Conservation (phyloP, 2,329 filamentous ascomycete species). For the Cladophialophora immunda region DNA sequence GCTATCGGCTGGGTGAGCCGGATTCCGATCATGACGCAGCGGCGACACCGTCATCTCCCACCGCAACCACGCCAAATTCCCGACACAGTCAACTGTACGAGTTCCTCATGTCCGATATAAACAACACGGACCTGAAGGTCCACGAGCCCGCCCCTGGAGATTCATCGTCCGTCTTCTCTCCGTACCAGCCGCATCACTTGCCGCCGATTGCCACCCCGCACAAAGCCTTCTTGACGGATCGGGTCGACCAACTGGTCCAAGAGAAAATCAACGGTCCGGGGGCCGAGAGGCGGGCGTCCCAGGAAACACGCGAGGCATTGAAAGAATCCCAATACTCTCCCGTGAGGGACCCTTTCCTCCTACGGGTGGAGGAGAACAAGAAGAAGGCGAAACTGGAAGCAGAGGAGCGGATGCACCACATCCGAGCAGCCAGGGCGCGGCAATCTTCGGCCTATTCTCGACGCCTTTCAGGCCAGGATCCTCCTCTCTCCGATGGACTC, state of each 20-base stretch:
- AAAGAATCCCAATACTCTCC: neutral
- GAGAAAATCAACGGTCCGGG: conserved; percentile 1
- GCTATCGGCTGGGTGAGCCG: neutral
- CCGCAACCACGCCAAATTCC: neutral
- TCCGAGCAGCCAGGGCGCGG: neutral
- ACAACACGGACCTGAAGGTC: neutral
- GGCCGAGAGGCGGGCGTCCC: neutral
- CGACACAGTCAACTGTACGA: neutral
- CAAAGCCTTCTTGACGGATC: neutral
- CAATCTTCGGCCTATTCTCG: neutral
- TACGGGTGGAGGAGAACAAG: neutral
- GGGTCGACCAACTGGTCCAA: conserved; percentile 8
- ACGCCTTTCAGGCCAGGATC: conserved; percentile 9
- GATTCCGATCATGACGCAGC: neutral
- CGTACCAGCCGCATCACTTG: neutral
- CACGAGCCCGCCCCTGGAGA: neutral
- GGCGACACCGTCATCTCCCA: neutral
- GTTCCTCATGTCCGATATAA: neutral
- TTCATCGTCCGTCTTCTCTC: neutral
- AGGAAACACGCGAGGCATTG: neutral
- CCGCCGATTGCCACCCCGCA: conserved; percentile 5
- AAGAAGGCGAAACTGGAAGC: neutral
- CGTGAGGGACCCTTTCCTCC: neutral
- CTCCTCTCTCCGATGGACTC: conserved; percentile 24
- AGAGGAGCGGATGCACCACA: neutral